Evolutionary conservation across 1,284 basidiomycete species (phyloP).

Genomic region (Cutaneotrichosporon arboriforme): DNA sequence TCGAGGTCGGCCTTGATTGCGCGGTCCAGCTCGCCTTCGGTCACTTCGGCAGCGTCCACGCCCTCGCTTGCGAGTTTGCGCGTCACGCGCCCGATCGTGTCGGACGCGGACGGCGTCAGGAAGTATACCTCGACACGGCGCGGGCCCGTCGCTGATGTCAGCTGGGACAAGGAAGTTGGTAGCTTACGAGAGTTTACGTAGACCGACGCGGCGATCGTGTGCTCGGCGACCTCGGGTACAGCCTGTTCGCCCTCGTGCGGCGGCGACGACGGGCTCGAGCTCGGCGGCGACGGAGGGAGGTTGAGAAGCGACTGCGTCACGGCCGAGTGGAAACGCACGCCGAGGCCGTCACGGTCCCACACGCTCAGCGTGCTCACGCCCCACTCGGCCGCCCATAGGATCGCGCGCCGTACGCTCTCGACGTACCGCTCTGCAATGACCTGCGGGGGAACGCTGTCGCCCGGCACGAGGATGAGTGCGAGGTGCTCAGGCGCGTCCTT

Average conservation of each 20-base stretch:
- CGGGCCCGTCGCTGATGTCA: slow-evolving; percentile 6
- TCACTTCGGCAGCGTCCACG: slow-evolving; percentile 8
- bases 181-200: slow-evolving; percentile 12
- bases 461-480: slow-evolving; percentile 20
- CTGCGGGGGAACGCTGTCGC: slow-evolving; percentile 2
- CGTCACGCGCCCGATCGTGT: slow-evolving; percentile 14
- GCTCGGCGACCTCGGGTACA: background rate
- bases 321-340: slow-evolving; percentile 8
- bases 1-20: slow-evolving; percentile 18
- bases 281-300: slow-evolving; percentile 17
- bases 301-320: slow-evolving; percentile 12
- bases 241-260: background rate
- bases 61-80: slow-evolving; percentile 8
- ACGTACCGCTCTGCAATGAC: slow-evolving; percentile 14
- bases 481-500: slow-evolving; percentile 19
- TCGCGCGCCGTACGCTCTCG: slow-evolving; percentile 24
- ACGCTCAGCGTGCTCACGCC: slow-evolving; percentile 33
- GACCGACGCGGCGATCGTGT: slow-evolving; percentile 11
- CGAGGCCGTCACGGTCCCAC: slow-evolving; percentile 22
- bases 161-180: background rate
- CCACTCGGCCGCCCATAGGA: slow-evolving; percentile 29
- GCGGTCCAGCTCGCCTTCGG: slow-evolving; percentile 13
- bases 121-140: slow-evolving; percentile 16
- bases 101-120: slow-evolving; percentile 14
- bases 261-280: background rate